Evolutionary conservation across 2,329 filamentous ascomycete genomes (phyloP), one percentile per base, ranked within the genome.

Genomic region (Exophiala xenobiotica): DNA sequence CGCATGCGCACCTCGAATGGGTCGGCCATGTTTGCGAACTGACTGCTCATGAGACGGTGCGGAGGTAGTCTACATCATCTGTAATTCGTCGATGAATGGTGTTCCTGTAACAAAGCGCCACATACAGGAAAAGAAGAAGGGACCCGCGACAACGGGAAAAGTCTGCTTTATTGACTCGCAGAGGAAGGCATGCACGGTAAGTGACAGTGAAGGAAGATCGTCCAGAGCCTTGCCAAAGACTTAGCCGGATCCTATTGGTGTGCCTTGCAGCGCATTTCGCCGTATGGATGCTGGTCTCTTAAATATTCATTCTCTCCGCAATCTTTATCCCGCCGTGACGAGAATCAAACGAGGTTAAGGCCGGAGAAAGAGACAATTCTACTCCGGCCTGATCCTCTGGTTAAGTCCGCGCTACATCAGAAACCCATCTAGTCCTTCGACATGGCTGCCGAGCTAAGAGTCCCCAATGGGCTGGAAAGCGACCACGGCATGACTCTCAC

Each of bases 1-100:
- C 90, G 90, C 82, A 99, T 91, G 67, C 93, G 91, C 63, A 97
- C 92, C 76, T 97, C 93, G 71, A 99, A 99, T 4, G 95, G 93
- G 73, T 99, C 91, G 38, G 80, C 80, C 82, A 86, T 86, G 42
- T 78, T 70, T 74, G 78, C 44, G 20, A 14, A 39, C 12, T 33
- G 27, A 7, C 27, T 38, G n/a, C n/a, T n/a, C n/a, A n/a, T 33
- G 37, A 41, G n/a, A 44, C 43, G 20, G 33, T 26, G 24, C 26
- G 4, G 29, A 33, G 9, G 29, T 33, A 12, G 29, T 33, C 16
- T 14, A 33, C 29, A 33, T 33, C 16, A 14, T 33, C 29, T 5
- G 16, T 33, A 14, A 12, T 14, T 5, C 29, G 29, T 33, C 11
- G 29, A 33, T 33, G 29, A 14, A 33, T 14, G 6, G 4, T 8